Conservation (phyloP, 371 early-diverging fungal species). For the Haplosporangium sp. region DNA sequence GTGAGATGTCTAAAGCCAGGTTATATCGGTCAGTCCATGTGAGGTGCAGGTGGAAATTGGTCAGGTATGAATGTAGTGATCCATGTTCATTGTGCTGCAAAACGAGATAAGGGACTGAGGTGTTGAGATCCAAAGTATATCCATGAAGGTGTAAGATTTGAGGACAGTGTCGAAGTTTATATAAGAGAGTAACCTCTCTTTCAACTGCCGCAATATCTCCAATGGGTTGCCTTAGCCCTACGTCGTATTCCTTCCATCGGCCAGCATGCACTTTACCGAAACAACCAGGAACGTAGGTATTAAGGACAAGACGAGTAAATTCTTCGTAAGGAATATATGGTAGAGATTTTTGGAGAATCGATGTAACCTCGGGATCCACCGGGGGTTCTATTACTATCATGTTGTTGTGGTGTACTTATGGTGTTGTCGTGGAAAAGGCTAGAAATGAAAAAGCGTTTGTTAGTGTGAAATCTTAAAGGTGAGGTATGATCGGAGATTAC, state of each 20-base stretch:
- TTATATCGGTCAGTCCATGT: conserved; percentile 55
- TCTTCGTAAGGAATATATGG: conserved; percentile 41
- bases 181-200: conserved; percentile 31
- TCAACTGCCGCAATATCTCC: conserved; percentile 37
- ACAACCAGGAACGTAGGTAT: conserved; percentile 40
- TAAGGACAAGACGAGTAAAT: conserved; percentile 26
- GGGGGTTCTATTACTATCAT: conserved; percentile 42
- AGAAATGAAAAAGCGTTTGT: too few species aligned
- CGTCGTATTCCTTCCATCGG: conserved; percentile 44
- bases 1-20: conserved; percentile 48
- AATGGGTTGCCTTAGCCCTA: conserved; percentile 36
- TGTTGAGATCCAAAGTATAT: conserved; percentile 42
- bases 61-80: conserved; percentile 46
- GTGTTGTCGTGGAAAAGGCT: too few species aligned
- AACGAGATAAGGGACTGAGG: conserved; percentile 24
- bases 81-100: conserved; percentile 53
- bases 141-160: conserved; percentile 43
- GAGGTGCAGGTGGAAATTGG: conserved; percentile 50
- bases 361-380: conserved; percentile 28
- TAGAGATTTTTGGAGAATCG: conserved; percentile 30
- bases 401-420: not conserved
- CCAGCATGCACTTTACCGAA: conserved; percentile 34
- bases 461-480: too few species aligned
- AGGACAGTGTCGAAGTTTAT: conserved; percentile 28
- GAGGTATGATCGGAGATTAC: too few species aligned